Conservation (phyloP, 352 stramenopile species). For the Phytophthora pistaciae region DNA sequence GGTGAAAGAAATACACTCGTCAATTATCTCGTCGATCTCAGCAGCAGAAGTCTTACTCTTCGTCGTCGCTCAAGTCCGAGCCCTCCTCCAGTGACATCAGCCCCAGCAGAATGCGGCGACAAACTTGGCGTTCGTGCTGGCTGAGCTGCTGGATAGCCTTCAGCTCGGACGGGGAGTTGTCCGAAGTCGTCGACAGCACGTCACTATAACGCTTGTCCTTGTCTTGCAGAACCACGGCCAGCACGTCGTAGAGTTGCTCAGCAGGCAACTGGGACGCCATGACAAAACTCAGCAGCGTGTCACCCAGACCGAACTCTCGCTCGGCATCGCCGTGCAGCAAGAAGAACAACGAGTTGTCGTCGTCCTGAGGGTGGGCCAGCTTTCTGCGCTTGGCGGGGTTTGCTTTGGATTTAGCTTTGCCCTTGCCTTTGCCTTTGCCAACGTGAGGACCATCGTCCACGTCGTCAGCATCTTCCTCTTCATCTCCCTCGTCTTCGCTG, state of each 20-base stretch:
- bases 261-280: constrained; percentile 56
- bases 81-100: constrained; percentile 72
- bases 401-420: constrained; percentile 32
- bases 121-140: constrained; percentile 62
- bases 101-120: constrained; percentile 67
- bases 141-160: constrained; percentile 40
- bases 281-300: constrained; percentile 74
- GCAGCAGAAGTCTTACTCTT: constrained; percentile 21
- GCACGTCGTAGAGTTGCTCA: constrained; percentile 73
- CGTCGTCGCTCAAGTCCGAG: constrained; percentile 50
- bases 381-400: constrained; percentile 61
- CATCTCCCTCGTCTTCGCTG: constrained; percentile 28
- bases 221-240: constrained; percentile 64
- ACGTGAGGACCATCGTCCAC: constrained; percentile 11
- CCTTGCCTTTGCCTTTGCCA: constrained; percentile 31
- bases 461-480: constrained; percentile 19
- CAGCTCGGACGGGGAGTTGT: constrained; percentile 11
- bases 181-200: constrained; percentile 40
- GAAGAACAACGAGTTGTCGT: constrained; percentile 55
- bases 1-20: background rate
- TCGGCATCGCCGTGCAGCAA: constrained; percentile 56
- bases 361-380: constrained; percentile 35
- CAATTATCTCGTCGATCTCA: background rate
- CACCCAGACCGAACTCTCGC: constrained; percentile 67
- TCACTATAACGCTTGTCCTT: constrained; percentile 77